phyloP scores from a whole-genome alignment of 2,329 filamentous ascomycete genomes.

The Pyrenochaeta sp. region DNA sequence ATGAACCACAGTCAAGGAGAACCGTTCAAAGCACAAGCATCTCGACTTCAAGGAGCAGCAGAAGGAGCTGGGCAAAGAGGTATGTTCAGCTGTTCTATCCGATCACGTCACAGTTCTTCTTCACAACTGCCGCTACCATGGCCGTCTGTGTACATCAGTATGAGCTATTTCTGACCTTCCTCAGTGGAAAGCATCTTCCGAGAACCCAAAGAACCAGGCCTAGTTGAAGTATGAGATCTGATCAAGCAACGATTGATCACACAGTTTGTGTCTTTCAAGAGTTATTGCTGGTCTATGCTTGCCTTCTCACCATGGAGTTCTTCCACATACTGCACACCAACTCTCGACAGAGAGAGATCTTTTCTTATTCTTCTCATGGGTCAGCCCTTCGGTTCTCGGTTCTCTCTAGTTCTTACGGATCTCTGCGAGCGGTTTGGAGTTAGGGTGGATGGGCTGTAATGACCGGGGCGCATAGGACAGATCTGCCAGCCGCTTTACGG shows the following conservation, averaged over 20 bases:
- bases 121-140: too few relatives aligned
- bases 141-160: too few relatives aligned
- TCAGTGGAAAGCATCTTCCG: conserved; percentile 45
- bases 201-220: conserved; percentile 46
- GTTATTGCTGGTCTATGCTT: conserved; percentile 1
- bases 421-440: too few relatives aligned
- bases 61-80: conserved; percentile 46
- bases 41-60: conserved; percentile 45
- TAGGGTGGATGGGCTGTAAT: conserved; percentile 5
- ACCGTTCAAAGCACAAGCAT: conserved; percentile 44
- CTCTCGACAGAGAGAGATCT: neutral
- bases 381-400: neutral
- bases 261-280: neutral
- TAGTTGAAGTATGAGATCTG: conserved; percentile 5
- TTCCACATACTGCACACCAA: neutral
- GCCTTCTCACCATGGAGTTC: neutral
- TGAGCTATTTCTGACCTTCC: conserved; percentile 3
- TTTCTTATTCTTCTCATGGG: neutral
- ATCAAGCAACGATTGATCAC: neutral
- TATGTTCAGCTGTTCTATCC: conserved; percentile 20
- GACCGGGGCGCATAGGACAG: conserved; percentile 14
- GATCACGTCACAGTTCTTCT: neutral
- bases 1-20: conserved; percentile 39
- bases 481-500: conserved; percentile 16
- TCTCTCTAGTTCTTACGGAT: neutral